These are phyloP conservation scores for Lachnellula suecica DNA, from an alignment of 2,329 filamentous ascomycete species.

Conservation along the genomic window DNA sequence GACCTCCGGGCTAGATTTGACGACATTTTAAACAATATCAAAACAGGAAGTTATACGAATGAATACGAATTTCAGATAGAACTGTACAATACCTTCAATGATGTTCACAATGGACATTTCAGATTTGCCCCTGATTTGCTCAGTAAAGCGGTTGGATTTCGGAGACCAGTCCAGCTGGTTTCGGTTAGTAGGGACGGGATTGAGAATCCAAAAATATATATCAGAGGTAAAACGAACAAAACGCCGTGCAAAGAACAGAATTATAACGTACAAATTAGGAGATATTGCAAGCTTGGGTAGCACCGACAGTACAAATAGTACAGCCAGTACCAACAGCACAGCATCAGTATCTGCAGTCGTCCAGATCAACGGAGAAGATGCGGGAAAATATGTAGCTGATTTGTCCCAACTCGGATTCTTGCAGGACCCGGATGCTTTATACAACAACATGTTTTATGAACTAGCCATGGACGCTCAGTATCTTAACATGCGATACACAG, in stretches of 20 bases:
- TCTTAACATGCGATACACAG: slow-evolving; percentile 19
- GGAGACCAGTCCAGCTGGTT: slow-evolving; percentile 49
- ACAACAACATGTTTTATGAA: slow-evolving; percentile 40
- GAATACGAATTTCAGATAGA: slow-evolving; percentile 57
- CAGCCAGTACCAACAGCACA: slow-evolving; percentile 33
- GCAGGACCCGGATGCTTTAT: slow-evolving; percentile 39
- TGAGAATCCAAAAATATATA: slow-evolving; percentile 55
- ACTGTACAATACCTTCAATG: slow-evolving; percentile 50
- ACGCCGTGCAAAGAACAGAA: slow-evolving; percentile 29
- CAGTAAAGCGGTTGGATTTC: slow-evolving; percentile 47
- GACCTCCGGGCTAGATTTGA: slow-evolving; percentile 37
- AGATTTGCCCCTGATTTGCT: slow-evolving; percentile 52
- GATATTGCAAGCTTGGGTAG: slow-evolving; percentile 10
- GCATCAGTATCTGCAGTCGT: slow-evolving; percentile 45
- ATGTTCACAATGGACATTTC: slow-evolving; percentile 65
- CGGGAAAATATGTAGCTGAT: slow-evolving; percentile 45
- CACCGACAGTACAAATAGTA: slow-evolving; percentile 15
- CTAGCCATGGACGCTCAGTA: slow-evolving; percentile 24
- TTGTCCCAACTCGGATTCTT: slow-evolving; percentile 36
- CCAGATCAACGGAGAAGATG: slow-evolving; percentile 54
- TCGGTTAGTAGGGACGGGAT: slow-evolving; percentile 59
- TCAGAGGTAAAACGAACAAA: slow-evolving; percentile 37
- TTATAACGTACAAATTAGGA: slow-evolving; percentile 34
- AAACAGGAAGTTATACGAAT: slow-evolving; percentile 18
- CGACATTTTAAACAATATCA: slow-evolving; percentile 30